Percentiles rank a stretch among this genome's conserved stretches.
Evolutionary conservation across 2,329 filamentous ascomycete species (phyloP).

Genomic region (Amylocarpus encephaloides): DNA sequence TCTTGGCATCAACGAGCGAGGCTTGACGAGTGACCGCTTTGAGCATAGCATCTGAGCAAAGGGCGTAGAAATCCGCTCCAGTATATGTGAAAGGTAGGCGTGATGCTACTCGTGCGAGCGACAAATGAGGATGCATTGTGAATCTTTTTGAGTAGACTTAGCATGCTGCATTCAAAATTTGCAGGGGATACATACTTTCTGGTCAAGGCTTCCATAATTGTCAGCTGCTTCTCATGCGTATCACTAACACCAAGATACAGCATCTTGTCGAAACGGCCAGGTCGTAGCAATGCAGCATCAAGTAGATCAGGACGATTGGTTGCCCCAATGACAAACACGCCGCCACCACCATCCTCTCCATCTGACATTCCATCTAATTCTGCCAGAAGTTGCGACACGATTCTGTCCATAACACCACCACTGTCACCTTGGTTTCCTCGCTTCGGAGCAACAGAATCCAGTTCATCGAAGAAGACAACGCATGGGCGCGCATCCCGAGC

Average conservation of each 20-base stretch:
- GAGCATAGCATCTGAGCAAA: conserved; percentile 97
- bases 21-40: conserved; percentile 95
- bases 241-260: conserved; percentile 94
- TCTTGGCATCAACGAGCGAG: conserved; percentile 73
- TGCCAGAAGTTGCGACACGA: conserved; percentile 88
- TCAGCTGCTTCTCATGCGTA: conserved; percentile 93
- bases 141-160: conserved; percentile 53
- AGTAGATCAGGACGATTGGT: conserved; percentile 92
- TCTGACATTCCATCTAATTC: conserved; percentile 98
- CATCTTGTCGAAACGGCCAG: conserved; percentile 97
- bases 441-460: conserved; percentile 92
- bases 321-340: conserved; percentile 94
- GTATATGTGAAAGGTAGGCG: conserved; percentile 92
- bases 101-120: conserved; percentile 66
- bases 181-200: conserved; percentile 65
- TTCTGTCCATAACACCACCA: conserved; percentile 96
- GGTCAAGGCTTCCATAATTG: conserved; percentile 87
- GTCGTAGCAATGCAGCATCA: conserved; percentile 81
- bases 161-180: conserved; percentile 3
- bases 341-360: conserved; percentile 71
- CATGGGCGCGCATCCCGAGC: conserved; percentile 81
- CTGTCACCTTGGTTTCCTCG: conserved; percentile 95
- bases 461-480: conserved; percentile 88
- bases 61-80: conserved; percentile 91
- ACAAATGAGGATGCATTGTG: conserved; percentile 71